Evolutionary conservation across 192 early-diverging fungal genomes (phyloP), one percentile per base, ranked within the genome.

Genomic region (Geranomyces variabilis): DNA sequence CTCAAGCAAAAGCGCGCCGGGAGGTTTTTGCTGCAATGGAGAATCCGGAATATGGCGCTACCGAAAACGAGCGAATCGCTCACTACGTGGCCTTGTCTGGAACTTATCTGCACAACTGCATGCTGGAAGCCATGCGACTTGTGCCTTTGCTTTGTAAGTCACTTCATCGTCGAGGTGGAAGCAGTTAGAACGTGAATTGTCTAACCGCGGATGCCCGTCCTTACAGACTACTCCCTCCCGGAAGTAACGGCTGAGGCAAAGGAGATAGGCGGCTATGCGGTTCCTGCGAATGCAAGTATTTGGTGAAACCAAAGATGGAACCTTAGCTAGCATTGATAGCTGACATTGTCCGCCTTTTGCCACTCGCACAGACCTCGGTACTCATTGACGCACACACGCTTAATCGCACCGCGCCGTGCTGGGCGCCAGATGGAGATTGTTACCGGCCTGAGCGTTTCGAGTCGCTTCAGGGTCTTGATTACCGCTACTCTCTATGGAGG

Each of bases 371-470:
- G 62, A 63, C 62, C 14, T 34, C 30, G 30, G 62, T 63, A 22
- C 30, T 63, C 22, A 63, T 63, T 17, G 62, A 63, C 36, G 62
- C 62, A 3, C 24, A 34, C 41, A 41, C 62, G 29, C 30, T 63
- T 0, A 63, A 63, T 34, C 28, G 30, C 28, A 63, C 62, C 62
- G 28, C 62, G 13, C 62, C 62, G 9, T 36, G 29, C 28, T 63
- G 62, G 62, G 31, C 22, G 30, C 62, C 30, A 0, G 62, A 63
- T 43, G 62, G 62, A 14, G 30, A 34, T 43, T 63, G 29, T 15
- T 63, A 63, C n/a, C 62, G 62, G 22, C 62, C 62, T 29, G 62
- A 63, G 34, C 29, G 62, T 10, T 63, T 63, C 62, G 28, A 10
- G 22, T 14, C 21, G 29, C 29, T 63, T 63, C 22, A 30, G 34